Percentiles rank a stretch among this genome's conserved stretches.
These are phyloP conservation scores for Ceratobasidium sp. DNA, from an alignment of 1,284 basidiomycete species.

Conservation along the genomic window DNA sequence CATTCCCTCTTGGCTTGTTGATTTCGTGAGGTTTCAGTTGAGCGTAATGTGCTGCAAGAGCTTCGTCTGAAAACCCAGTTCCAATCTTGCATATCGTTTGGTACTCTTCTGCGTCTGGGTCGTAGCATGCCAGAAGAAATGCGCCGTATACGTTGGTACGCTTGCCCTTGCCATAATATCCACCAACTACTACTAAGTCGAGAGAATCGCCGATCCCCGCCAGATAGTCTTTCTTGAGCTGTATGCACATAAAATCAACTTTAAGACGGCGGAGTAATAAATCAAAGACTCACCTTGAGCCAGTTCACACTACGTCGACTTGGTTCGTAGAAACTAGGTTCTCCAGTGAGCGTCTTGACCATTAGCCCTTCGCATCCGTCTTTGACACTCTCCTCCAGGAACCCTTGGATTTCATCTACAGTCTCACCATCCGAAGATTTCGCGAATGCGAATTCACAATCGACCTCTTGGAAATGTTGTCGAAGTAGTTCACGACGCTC, in stretches of 20 bases:
- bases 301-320: constrained; percentile 95
- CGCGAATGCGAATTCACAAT: constrained; percentile 93
- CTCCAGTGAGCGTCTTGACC: constrained; percentile 97
- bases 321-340: constrained; percentile 94
- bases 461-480: constrained; percentile 82
- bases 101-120: constrained; percentile 87
- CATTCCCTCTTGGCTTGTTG: constrained; percentile 71
- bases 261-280: too few relatives aligned
- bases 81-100: constrained; percentile 99
- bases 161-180: constrained; percentile 97
- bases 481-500: constrained; percentile 80
- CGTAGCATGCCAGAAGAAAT: constrained; percentile 94
- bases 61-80: constrained; percentile 96
- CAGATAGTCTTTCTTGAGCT: constrained; percentile 98
- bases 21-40: constrained; percentile 80
- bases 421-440: constrained; percentile 88
- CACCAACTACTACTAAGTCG: constrained; percentile 96
- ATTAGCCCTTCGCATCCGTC: constrained; percentile 99
- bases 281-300: constrained; percentile 77
- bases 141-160: constrained; percentile 96
- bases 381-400: constrained; percentile 95
- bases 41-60: constrained; percentile 83
- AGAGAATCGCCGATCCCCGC: constrained; percentile 97
- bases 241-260: constrained; percentile 27
- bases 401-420: constrained; percentile 92